A percentile compares a stretch with the other conserved stretches of the same genome.
phyloP scores from a whole-genome alignment of 2,329 filamentous ascomycete genomes.

The Penicillium brasilianum region DNA sequence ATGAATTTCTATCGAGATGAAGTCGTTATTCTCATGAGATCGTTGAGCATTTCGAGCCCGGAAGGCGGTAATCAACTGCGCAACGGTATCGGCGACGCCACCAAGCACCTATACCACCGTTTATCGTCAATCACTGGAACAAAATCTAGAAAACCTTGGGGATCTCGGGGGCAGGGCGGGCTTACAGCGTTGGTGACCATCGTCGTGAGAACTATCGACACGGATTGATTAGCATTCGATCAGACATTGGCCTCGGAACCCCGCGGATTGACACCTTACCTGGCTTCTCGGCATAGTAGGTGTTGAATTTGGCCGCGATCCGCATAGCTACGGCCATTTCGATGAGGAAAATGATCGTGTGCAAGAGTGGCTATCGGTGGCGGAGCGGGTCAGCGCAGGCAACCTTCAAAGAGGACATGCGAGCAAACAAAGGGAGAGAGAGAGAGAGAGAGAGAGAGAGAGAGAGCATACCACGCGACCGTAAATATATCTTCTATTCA shows the following conservation, averaged over 20 bases:
- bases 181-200: conserved; percentile 96
- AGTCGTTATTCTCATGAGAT: conserved; percentile 64
- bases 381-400: conserved; percentile 21
- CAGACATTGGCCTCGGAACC: background rate
- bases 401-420: background rate
- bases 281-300: conserved; percentile 89
- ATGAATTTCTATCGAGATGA: conserved; percentile 83
- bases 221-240: conserved; percentile 26
- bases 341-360: conserved; percentile 81
- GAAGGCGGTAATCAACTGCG: conserved; percentile 87
- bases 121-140: conserved; percentile 18
- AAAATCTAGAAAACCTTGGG: background rate
- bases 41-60: conserved; percentile 63
- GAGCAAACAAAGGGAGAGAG: background rate
- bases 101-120: conserved; percentile 68
- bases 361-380: conserved; percentile 75
- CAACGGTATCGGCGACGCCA: conserved; percentile 94
- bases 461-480: conserved; percentile 49
- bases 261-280: conserved; percentile 58
- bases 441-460: too few species aligned
- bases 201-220: conserved; percentile 78
- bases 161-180: conserved; percentile 5
- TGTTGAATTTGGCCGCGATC: conserved; percentile 85
- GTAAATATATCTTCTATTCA: conserved; percentile 55
- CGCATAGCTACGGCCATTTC: conserved; percentile 86